Evolutionary conservation across 169 alveolate genomes (phyloP).

Genomic region (Babesia divergens): DNA sequence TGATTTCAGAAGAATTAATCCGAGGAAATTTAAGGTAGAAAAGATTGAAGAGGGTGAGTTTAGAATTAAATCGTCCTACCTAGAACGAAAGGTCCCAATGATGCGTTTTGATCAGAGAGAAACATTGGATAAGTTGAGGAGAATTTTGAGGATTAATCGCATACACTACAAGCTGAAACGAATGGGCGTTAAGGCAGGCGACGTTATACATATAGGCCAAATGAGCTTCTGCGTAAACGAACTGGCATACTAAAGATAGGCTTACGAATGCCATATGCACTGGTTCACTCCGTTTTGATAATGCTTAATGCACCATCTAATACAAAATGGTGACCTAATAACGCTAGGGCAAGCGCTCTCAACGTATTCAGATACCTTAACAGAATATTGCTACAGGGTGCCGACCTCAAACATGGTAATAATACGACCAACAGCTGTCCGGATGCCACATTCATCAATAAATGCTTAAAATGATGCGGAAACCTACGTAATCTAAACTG

Average conservation of each 20-base stretch:
- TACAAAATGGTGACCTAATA: too few relatives aligned
- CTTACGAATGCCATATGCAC: too few relatives aligned
- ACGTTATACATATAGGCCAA: conserved; percentile 28
- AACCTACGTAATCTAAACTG: not conserved
- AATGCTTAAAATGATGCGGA: too few relatives aligned
- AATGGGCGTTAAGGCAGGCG: conserved; percentile 53
- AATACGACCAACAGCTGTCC: too few relatives aligned
- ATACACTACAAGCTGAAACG: conserved; percentile 30
- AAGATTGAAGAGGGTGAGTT: conserved; percentile 59
- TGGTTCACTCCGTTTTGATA: too few relatives aligned
- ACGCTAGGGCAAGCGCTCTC: too few relatives aligned
- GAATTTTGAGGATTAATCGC: conserved; percentile 28
- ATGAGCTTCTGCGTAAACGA: conserved; percentile 26
- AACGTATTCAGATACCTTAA: too few relatives aligned
- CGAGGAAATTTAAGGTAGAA: conserved; percentile 61
- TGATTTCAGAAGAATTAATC: conserved; percentile 64
- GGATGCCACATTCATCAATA: too few relatives aligned
- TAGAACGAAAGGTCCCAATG: conserved; percentile 73
- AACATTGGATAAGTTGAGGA: conserved; percentile 38
- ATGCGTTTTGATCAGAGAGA: conserved; percentile 66
- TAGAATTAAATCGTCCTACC: conserved; percentile 57
- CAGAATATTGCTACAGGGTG: too few relatives aligned
- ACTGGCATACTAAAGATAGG: conserved; percentile 8
- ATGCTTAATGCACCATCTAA: too few relatives aligned
- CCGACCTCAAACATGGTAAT: not conserved